Evolutionary conservation across 2,329 filamentous ascomycete species (phyloP).

Genomic region (Fonsecaea nubica): DNA sequence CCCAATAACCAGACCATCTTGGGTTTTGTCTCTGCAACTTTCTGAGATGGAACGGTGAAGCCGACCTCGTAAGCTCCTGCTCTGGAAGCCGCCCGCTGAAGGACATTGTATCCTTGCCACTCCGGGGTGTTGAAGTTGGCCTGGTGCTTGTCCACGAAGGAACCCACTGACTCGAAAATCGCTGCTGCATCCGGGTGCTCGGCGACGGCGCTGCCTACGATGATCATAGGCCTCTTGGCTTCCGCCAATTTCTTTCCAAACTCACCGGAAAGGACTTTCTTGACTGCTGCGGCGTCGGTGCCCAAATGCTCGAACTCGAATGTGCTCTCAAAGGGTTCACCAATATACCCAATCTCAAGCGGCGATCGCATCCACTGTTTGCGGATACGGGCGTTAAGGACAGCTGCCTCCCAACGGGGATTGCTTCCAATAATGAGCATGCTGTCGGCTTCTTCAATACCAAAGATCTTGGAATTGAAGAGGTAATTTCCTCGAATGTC

Average conservation of each 20-base stretch:
- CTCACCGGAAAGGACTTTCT: conserved; percentile 80
- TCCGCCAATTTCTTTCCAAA: conserved; percentile 92
- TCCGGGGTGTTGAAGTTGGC: conserved; percentile 84
- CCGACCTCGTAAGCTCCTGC: conserved; percentile 95
- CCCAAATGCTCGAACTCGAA: conserved; percentile 96
- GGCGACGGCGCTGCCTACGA: conserved; percentile 88
- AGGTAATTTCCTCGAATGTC: conserved; percentile 94
- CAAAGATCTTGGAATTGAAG: conserved; percentile 94
- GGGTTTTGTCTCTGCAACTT: conserved; percentile 81
- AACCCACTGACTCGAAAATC: conserved; percentile 87
- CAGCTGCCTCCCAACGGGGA: conserved; percentile 91
- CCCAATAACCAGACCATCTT: conserved; percentile 98
- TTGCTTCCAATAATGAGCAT: conserved; percentile 95
- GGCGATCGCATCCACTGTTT: conserved; percentile 98
- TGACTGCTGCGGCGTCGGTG: conserved; percentile 76
- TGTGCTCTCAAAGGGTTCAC: conserved; percentile 88
- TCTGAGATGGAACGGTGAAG: conserved; percentile 83
- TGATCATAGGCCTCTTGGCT: conserved; percentile 94
- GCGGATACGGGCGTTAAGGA: conserved; percentile 92
- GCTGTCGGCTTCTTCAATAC: conserved; percentile 90
- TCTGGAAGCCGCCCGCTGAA: conserved; percentile 90
- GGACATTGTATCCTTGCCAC: conserved; percentile 97
- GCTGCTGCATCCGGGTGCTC: conserved; percentile 91
- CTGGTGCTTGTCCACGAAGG: conserved; percentile 92
- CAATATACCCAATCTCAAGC: conserved; percentile 88